Conservation (phyloP, 192 early-diverging fungal genomes). For the Linnemannia schmuckeri region DNA sequence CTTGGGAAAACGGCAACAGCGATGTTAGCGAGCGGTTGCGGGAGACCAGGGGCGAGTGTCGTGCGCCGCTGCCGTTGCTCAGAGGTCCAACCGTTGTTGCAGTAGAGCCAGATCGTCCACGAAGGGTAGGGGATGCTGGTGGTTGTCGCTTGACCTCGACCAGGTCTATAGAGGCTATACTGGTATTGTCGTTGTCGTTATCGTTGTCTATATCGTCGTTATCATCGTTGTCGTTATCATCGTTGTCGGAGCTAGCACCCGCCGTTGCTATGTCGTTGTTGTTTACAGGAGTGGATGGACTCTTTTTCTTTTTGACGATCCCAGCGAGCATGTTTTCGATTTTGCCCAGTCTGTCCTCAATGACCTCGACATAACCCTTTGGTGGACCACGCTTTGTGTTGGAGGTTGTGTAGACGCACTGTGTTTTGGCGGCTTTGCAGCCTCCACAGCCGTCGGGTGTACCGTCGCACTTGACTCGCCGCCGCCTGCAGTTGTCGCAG, state of each 20-base stretch:
- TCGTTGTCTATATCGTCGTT: slow-evolving; percentile 18
- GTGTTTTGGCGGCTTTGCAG: slow-evolving; percentile 67
- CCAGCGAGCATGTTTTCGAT: slow-evolving; percentile 69
- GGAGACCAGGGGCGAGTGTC: slow-evolving; percentile 48
- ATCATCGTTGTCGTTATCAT: slow-evolving; percentile 19
- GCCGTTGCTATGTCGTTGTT: not conserved
- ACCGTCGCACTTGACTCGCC: slow-evolving; percentile 80
- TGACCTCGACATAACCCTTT: slow-evolving; percentile 80
- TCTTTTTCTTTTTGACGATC: slow-evolving; percentile 60
- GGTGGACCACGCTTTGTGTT: slow-evolving; percentile 81
- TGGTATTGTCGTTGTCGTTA: slow-evolving; percentile 21
- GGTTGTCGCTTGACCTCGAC: slow-evolving; percentile 51
- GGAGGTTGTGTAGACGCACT: slow-evolving; percentile 75
- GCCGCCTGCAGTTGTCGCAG: slow-evolving; percentile 74
- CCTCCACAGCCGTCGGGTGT: slow-evolving; percentile 70
- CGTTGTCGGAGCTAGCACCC: slow-evolving; percentile 17
- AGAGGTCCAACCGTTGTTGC: slow-evolving; percentile 6
- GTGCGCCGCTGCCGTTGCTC: not conserved
- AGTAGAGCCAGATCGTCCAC: slow-evolving; percentile 35
- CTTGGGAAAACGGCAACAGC: slow-evolving; percentile 38
- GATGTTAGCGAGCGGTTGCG: slow-evolving; percentile 49
- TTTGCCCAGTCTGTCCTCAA: slow-evolving; percentile 73
- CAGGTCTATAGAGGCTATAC: slow-evolving; percentile 28
- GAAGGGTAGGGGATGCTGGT: slow-evolving; percentile 35
- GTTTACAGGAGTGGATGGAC: not conserved